Conservation (phyloP, 2,329 filamentous ascomycete genomes). For the Chaetomium globosum region DNA sequence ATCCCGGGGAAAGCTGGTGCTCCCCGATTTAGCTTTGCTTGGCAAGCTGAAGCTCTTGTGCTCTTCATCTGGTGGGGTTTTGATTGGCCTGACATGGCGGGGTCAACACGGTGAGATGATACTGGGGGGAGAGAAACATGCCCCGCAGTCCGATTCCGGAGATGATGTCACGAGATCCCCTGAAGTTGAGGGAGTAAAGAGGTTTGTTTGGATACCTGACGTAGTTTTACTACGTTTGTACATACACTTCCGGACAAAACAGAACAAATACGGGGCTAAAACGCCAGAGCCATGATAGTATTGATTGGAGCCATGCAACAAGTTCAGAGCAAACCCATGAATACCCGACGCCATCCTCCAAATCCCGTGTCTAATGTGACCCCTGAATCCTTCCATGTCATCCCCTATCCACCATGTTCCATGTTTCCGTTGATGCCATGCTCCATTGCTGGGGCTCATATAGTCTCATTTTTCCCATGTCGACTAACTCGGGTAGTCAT, state of each 20-base stretch:
- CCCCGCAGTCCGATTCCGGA: constrained; percentile 30
- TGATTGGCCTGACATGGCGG: constrained; percentile 22
- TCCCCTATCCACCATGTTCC: constrained; percentile 9
- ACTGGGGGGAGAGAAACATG: background rate
- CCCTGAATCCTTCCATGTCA: background rate
- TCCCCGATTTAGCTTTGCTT: constrained; percentile 7
- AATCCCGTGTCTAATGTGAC: background rate
- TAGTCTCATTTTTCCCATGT: background rate
- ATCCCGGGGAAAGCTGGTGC: background rate
- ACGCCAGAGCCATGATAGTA: constrained; percentile 18
- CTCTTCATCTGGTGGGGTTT: background rate
- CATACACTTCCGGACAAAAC: too few relatives aligned
- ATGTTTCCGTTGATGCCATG: constrained; percentile 3
- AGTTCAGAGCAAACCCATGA: background rate
- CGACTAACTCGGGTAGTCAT: constrained; percentile 1
- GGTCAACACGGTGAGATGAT: background rate
- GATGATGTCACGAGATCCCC: constrained; percentile 18
- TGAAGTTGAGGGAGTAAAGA: background rate
- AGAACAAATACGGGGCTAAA: background rate
- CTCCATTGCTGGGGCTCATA: constrained; percentile 18
- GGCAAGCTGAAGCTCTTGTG: constrained; percentile 6
- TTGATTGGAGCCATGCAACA: constrained; percentile 14
- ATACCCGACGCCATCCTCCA: background rate
- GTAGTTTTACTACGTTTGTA: too few relatives aligned
- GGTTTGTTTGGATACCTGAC: too few relatives aligned